Base-by-base conservation (phyloP, 495 filamentous ascomycete species). In the Aspergillus kassunensis region DNA sequence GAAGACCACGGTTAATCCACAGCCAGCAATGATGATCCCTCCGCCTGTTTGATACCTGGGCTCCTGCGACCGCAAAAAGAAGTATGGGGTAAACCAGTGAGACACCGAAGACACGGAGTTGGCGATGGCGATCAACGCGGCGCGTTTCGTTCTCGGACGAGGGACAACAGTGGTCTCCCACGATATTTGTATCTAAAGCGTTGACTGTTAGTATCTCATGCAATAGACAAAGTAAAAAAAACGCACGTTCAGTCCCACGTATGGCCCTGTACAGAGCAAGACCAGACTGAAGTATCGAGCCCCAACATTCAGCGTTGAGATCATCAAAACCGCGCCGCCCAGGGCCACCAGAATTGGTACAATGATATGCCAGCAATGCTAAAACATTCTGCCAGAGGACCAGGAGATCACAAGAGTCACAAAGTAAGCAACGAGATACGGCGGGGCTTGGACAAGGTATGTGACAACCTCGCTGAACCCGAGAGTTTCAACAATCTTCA, bases 41-140 rank as follows among this genome's bases (percentile, higher is more conserved):
- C 51, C 51, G 12, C 51, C 51, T 2, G 51, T 54, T 19, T 54
- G 21, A 27, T 54, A 54, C 16, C 51, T 23, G 2, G 51, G 51
- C 25, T 54, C 51, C 43, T 54, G 51, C 23, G 51, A 54, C 1
- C 19, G 19, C 16, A 54, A 44, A 23, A 54, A 54, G 25, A 54
- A 54, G 35, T 54, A 54, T 5, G 51, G 51, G 7, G 43, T 54
- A 35, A 54, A 54, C 51, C 51, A 54, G 36, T 54, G 51, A 23
- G 51, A 54, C 0, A 54, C 43, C 3, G 51, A 54, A 12, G 51
- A 54, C 18, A 54, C 51, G 20, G 43, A 54, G 35, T 54, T 54
- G 12, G 51, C 51, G 8, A 54, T 54, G 25, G 51, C 51, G 19
- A 54, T 46, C 43, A 54, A 13, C 10, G 51, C 51, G 6, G 51